Evolutionary conservation across 805 yeast species (phyloP), one percentile per base, ranked within the genome.

Genomic region (Wickerhamomyces bisporus): DNA sequence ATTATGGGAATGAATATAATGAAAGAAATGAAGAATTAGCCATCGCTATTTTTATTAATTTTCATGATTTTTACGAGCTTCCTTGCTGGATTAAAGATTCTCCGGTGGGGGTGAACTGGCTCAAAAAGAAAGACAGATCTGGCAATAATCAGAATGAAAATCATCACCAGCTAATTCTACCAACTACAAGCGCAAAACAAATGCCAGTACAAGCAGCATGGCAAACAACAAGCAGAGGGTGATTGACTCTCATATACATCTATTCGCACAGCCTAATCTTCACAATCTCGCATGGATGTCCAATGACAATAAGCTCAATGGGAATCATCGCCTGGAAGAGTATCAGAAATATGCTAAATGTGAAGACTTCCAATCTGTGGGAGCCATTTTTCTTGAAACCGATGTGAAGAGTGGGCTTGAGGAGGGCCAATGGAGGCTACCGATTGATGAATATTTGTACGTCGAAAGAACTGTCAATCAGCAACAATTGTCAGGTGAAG

Each of bases 221-320:
- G n/a, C 10, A 6, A 11, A 6, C 6, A 7, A 6, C 24, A 25
- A 24, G 15, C 20, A 21, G 32, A 26, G 11, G 12, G 42, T 48
- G 9, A 39, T 50, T 7, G 54, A 50, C 30, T 44, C 52, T 1
- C 52, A 48, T 26, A 44, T 50, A 26, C 54, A 50, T 17, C 27
- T 50, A n/a, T 48, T 46, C 21, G 45, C 39, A 1, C 21, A 36
- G 14, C 34, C 45, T 1, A 44, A 45, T 13, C 27, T 48, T 9
- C 25, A 26, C 5, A 33, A 38, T 11, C 32, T 49, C 6, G 37
- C 42, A 8, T 43, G 52, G 50, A 45, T 45, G 47, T 32, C 47
- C 3, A 24, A 32, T 6, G 40, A 43, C 6, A 38, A 25, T 25
- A 38, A 33, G 15, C 38, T 49, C 4, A 10, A 45, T 14, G 32